A percentile compares a stretch with the other conserved stretches of the same genome.
These are phyloP conservation scores for Lentinula detonsa DNA, from an alignment of 768 basidiomycete species.

Conservation along the genomic window DNA sequence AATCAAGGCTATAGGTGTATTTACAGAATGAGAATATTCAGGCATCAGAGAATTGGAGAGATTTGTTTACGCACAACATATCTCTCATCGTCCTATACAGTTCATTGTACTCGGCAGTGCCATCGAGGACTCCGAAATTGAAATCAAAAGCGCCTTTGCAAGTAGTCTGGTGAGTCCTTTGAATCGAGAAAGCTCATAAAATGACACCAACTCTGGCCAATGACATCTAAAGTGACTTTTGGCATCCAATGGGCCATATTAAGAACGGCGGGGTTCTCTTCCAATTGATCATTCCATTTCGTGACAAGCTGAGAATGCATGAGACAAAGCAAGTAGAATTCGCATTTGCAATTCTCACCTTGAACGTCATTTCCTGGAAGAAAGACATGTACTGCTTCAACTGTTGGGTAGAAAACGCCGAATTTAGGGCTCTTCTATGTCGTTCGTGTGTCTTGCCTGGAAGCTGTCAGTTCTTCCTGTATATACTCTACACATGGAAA, in stretches of 20 bases:
- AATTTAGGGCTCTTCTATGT: slow-evolving; percentile 26
- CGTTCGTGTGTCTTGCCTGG: slow-evolving; percentile 16
- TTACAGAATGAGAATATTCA: background rate
- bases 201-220: slow-evolving; percentile 22
- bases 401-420: slow-evolving; percentile 22
- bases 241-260: slow-evolving; percentile 20
- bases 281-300: slow-evolving; percentile 4
- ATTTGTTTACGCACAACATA: background rate
- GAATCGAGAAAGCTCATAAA: background rate
- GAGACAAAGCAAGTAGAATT: slow-evolving; percentile 7
- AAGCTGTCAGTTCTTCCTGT: background rate
- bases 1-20: background rate
- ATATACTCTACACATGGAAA: background rate
- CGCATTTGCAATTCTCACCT: slow-evolving; percentile 5
- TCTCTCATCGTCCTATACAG: slow-evolving; percentile 1
- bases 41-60: background rate
- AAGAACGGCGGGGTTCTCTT: slow-evolving; percentile 8
- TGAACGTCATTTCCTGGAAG: slow-evolving; percentile 17
- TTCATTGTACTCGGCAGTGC: background rate
- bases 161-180: background rate
- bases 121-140: slow-evolving; percentile 14
- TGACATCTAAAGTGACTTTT: slow-evolving; percentile 28
- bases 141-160: slow-evolving; percentile 23
- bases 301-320: slow-evolving; percentile 18
- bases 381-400: slow-evolving; percentile 18